Percentiles rank a stretch among this genome's conserved stretches.
These are phyloP conservation scores for Penicillium malachiteum DNA, from an alignment of 495 filamentous ascomycete species.

Conservation along the genomic window DNA sequence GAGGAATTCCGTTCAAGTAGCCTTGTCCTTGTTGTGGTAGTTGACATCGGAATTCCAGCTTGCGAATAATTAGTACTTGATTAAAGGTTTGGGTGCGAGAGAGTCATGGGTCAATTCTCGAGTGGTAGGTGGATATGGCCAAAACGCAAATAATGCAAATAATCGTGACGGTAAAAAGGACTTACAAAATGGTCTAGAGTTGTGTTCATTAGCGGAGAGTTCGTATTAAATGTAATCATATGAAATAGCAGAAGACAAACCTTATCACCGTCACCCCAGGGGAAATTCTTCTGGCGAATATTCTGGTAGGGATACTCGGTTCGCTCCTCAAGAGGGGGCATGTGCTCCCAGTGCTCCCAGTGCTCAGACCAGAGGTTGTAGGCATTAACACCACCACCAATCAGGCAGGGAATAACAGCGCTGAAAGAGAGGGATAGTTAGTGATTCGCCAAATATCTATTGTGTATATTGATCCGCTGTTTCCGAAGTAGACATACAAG, in stretches of 20 bases:
- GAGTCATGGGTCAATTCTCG: too few species aligned
- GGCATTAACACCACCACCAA: conserved; percentile 72
- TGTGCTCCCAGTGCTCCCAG: conserved; percentile 90
- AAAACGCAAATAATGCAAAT: neutral
- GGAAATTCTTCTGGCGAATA: conserved; percentile 84
- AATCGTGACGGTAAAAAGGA: conserved; percentile 11
- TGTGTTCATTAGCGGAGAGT: neutral
- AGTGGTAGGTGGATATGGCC: neutral
- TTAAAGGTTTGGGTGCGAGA: neutral
- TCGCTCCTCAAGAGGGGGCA: conserved; percentile 84
- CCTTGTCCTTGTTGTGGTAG: conserved; percentile 92
- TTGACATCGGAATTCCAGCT: conserved; percentile 93
- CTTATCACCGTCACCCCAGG: conserved; percentile 93
- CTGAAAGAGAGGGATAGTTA: conserved; percentile 38
- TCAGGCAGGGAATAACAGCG: conserved; percentile 64
- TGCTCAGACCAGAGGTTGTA: conserved; percentile 90
- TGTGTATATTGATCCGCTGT: neutral
- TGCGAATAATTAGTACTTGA: conserved; percentile 30
- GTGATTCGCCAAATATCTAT: neutral
- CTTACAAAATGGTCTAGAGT: conserved; percentile 65
- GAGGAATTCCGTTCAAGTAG: conserved; percentile 40
- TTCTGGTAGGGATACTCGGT: conserved; percentile 92
- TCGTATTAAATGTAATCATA: neutral
- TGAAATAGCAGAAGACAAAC: conserved; percentile 44
- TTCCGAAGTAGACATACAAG: conserved; percentile 62